phyloP scores from a whole-genome alignment of 2,329 filamentous ascomycete species.

The Microdochium paspali region DNA sequence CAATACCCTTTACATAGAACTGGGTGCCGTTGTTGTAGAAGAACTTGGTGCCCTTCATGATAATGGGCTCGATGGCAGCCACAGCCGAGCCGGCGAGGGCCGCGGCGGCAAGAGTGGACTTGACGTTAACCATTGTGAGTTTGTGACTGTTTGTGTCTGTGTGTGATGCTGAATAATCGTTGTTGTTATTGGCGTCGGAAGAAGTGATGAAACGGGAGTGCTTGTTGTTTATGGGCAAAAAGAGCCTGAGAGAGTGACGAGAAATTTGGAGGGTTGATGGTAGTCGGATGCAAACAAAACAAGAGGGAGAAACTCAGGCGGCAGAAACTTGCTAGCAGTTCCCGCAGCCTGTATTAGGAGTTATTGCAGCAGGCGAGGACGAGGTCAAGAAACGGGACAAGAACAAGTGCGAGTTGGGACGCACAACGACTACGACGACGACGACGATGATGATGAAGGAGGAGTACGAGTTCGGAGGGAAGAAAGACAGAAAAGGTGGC shows the following conservation, averaged over 20 bases:
- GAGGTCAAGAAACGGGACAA: not conserved
- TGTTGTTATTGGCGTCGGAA: not conserved
- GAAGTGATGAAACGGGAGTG: not conserved
- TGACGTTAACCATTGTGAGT: constrained; percentile 17
- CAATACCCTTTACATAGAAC: constrained; percentile 62
- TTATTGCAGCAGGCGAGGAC: not conserved
- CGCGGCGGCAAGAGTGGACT: constrained; percentile 15
- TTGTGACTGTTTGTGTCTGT: too few relatives aligned
- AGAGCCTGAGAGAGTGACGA: constrained; percentile 1
- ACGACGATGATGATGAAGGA: not conserved
- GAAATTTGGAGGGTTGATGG: not conserved
- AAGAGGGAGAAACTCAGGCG: not conserved
- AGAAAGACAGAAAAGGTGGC: not conserved
- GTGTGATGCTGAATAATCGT: constrained; percentile 2
- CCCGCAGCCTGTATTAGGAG: not conserved
- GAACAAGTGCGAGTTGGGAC: not conserved
- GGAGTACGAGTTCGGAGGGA: not conserved
- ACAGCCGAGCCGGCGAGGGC: constrained; percentile 15
- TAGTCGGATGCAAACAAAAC: not conserved
- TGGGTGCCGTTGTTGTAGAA: constrained; percentile 54
- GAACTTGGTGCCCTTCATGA: constrained; percentile 37
- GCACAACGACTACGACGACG: too few relatives aligned
- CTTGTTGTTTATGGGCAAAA: not conserved
- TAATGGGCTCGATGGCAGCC: constrained; percentile 18
- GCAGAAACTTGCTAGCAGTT: not conserved